Base-by-base conservation (phyloP, 805 yeast genomes). In the Tetrapisispora fleetii region DNA sequence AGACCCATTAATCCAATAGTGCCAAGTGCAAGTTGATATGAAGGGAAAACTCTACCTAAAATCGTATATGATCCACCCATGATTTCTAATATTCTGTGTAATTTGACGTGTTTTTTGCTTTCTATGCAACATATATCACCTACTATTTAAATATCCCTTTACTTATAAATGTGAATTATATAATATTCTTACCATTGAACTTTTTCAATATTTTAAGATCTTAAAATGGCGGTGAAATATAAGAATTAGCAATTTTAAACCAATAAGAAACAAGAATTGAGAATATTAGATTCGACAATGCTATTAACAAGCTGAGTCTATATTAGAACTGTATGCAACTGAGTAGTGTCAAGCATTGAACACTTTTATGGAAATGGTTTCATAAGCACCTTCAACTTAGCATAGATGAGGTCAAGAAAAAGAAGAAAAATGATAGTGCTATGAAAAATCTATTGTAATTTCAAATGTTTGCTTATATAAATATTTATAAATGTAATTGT, bases 11-110 rank as follows among this genome's bases (percentile, higher is more conserved):
- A 67, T 54, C 84, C 81, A 59, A 90, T 74, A 40, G 96, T 88
- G 57, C 83, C 93, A 55, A 90, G 67, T 43, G 96, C 84, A 66
- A 90, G 78, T 56, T 79, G 84, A 72, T 89, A 91, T 52, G 97
- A 80, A 61, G 80, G 88, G 62, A 89, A 80, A 55, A 85, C 70
- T 73, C 77, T 87, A 52, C 98, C 98, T 62, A 88, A 73, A 59
- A 90, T 83, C 52, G 74, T 74, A 77, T 90, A 90, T 65, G 88
- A 85, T 62, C 85, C 79, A 70, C 85, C 95, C 95, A 45, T 45
- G 18, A 19, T 30, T 30, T 8, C n/a, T 18, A 17, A 13, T 36
- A 17, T 17, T 36, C 13, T 36, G 21, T 36, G 21, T 17, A 36
- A 17, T 14, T 36, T 36, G 13, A 17, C n/a, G 4, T 36, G 18